Evolutionary conservation across 257 asterid species (phyloP).

Genomic region (Capsicum baccatum): DNA sequence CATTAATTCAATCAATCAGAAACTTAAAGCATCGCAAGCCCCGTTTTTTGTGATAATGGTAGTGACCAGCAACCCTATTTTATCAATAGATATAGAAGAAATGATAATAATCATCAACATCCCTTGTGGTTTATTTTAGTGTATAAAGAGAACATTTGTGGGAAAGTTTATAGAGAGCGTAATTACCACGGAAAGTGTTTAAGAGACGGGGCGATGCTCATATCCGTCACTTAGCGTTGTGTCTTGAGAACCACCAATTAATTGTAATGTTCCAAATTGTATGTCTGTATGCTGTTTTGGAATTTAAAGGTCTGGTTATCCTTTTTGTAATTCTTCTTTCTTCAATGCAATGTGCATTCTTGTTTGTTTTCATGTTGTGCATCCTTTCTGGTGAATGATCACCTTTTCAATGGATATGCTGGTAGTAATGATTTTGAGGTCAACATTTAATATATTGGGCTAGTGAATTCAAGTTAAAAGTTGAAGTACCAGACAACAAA

Average conservation of each 20-base stretch:
- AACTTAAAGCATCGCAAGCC: background rate
- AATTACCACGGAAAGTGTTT: background rate
- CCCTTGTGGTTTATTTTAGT: background rate
- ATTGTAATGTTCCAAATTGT: background rate
- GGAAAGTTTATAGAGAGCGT: background rate
- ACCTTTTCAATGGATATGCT: background rate
- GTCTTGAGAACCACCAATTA: background rate
- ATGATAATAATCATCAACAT: background rate
- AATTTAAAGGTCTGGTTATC: background rate
- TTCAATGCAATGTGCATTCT: background rate
- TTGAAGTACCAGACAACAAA: background rate
- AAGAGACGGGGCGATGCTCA: background rate
- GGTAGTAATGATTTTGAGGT: background rate
- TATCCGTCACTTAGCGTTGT: background rate
- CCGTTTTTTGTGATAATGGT: background rate
- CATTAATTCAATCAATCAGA: background rate
- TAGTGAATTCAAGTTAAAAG: background rate
- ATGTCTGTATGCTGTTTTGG: background rate
- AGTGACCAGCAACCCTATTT: background rate
- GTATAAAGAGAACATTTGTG: background rate
- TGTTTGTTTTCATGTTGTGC: background rate
- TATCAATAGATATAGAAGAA: background rate
- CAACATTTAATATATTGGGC: background rate
- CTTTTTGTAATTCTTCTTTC: constrained; percentile 17
- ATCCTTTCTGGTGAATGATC: background rate